These are phyloP conservation scores for Apophysomyces elegans DNA, from an alignment of 371 early-diverging fungal species.

Conservation along the genomic window DNA sequence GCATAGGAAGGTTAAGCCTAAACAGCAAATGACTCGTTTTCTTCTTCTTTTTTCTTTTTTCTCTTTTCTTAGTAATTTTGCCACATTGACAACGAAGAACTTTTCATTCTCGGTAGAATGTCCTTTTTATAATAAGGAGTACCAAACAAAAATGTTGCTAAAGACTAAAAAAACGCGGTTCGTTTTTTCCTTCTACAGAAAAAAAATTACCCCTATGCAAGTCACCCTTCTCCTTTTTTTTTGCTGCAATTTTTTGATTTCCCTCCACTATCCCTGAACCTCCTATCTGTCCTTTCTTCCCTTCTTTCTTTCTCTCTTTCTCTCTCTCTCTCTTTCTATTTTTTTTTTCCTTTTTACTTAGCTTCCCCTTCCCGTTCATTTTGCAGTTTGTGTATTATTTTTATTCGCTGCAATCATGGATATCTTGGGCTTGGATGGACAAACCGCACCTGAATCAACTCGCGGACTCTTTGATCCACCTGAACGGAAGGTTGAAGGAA, in stretches of 20 bases:
- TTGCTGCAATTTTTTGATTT: not conserved
- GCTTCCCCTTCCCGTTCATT: slow-evolving; percentile 16
- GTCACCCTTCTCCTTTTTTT: slow-evolving; percentile 11
- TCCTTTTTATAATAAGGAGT: too few species aligned
- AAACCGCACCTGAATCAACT: slow-evolving; percentile 59
- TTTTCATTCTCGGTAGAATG: not conserved
- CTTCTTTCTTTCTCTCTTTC: slow-evolving; percentile 3
- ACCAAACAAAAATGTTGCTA: not conserved
- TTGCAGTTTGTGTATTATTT: slow-evolving; percentile 11
- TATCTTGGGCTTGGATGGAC: slow-evolving; percentile 44
- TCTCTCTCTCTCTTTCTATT: slow-evolving; percentile 9
- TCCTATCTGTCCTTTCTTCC: slow-evolving; percentile 6
- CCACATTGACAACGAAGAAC: not conserved
- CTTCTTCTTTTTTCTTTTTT: too few species aligned
- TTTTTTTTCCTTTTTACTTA: slow-evolving; percentile 9
- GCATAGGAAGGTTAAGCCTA: not conserved
- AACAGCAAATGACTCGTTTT: not conserved
- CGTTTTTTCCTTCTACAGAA: not conserved
- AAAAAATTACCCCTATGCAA: not conserved
- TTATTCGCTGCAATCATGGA: slow-evolving; percentile 24
- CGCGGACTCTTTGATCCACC: slow-evolving; percentile 52
- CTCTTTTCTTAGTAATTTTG: not conserved
- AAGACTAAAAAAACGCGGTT: slow-evolving; percentile 3
- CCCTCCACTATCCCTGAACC: slow-evolving; percentile 3
- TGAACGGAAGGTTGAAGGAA: slow-evolving; percentile 25